phyloP scores from a whole-genome alignment of 2,329 filamentous ascomycete genomes.

The Xylaria sp. region DNA sequence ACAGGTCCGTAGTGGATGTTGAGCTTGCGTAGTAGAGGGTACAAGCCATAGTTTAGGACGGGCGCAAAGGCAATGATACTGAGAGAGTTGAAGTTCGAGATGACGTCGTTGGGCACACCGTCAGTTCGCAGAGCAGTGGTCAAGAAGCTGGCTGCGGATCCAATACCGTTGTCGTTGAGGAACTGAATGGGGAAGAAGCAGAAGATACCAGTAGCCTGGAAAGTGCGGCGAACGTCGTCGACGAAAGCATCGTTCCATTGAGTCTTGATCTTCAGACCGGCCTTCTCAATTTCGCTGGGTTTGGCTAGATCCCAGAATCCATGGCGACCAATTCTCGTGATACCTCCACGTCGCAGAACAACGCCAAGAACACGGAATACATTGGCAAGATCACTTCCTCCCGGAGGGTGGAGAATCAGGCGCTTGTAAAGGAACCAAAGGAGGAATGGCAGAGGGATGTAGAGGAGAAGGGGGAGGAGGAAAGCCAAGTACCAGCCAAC shows the following conservation, averaged over 20 bases:
- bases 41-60: slow-evolving; percentile 60
- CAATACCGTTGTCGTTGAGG: slow-evolving; percentile 62
- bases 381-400: slow-evolving; percentile 58
- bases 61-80: slow-evolving; percentile 60
- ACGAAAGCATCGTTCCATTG: slow-evolving; percentile 75
- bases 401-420: slow-evolving; percentile 57
- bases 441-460: slow-evolving; percentile 56
- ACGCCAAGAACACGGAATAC: slow-evolving; percentile 56
- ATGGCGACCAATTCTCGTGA: slow-evolving; percentile 53
- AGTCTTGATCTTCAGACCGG: slow-evolving; percentile 53
- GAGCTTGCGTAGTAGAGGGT: slow-evolving; percentile 56
- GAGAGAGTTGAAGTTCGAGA: slow-evolving; percentile 62
- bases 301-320: slow-evolving; percentile 71
- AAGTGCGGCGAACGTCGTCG: slow-evolving; percentile 70
- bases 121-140: slow-evolving; percentile 61
- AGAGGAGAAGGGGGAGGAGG: slow-evolving; percentile 58
- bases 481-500: slow-evolving; percentile 62
- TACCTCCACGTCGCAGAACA: slow-evolving; percentile 55
- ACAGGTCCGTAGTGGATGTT: slow-evolving; percentile 61
- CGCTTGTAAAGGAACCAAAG: slow-evolving; percentile 57
- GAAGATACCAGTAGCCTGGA: slow-evolving; percentile 70
- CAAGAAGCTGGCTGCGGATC: slow-evolving; percentile 60
- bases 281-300: slow-evolving; percentile 63
- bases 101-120: slow-evolving; percentile 62
- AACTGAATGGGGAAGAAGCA: slow-evolving; percentile 62